Evolutionary conservation across 2,329 filamentous ascomycete genomes (phyloP).

Genomic region (Dactylellina haptotyla): DNA sequence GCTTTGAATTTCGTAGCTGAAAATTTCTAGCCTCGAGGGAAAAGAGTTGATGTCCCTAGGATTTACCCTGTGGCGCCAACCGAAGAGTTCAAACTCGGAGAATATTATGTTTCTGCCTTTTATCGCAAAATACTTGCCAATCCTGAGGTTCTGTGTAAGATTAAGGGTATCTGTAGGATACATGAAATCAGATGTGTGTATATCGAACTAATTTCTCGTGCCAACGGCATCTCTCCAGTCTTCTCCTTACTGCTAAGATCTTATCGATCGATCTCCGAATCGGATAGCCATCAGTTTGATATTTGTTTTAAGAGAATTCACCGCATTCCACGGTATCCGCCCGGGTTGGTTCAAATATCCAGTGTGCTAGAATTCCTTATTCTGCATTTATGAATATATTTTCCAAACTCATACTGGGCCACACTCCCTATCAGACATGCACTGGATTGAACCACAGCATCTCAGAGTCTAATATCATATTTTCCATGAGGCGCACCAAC

Average conservation of each 20-base stretch:
- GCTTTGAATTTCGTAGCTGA: too few species aligned
- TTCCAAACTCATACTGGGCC: not conserved
- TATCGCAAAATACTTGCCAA: too few species aligned
- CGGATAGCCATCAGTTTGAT: not conserved
- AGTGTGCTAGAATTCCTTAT: not conserved
- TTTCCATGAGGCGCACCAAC: not conserved
- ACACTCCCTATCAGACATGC: not conserved
- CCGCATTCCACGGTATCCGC: not conserved
- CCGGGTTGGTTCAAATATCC: not conserved
- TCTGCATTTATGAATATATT: not conserved
- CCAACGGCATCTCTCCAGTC: not conserved
- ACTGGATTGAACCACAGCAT: not conserved
- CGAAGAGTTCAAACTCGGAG: too few species aligned
- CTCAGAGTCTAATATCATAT: not conserved
- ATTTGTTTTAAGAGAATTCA: not conserved
- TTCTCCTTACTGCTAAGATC: not conserved
- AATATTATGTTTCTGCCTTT: too few species aligned
- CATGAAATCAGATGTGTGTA: not conserved
- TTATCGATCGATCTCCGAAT: too few species aligned
- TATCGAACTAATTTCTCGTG: not conserved
- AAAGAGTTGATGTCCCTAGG: too few species aligned
- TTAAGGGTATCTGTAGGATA: too few species aligned
- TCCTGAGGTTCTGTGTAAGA: too few species aligned
- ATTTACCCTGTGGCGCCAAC: too few species aligned
- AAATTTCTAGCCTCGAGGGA: too few species aligned